Conservation (phyloP, 352 stramenopile genomes). For the Pythium aquatile region DNA sequence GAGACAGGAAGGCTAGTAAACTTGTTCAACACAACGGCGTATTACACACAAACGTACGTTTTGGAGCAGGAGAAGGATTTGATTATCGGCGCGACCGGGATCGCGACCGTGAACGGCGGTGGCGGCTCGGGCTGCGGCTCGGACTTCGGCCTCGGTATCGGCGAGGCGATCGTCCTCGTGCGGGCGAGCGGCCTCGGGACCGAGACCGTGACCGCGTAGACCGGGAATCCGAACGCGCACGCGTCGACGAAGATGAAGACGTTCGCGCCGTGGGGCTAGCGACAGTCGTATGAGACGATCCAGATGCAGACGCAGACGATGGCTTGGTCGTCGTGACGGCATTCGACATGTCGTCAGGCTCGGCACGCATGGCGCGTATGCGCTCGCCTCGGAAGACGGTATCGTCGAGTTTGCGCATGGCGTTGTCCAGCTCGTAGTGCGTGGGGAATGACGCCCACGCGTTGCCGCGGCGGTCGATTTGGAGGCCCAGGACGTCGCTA, state of each 20-base stretch:
- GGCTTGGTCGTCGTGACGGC: background rate
- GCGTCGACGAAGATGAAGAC: conserved; percentile 15
- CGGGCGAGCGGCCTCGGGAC: conserved; percentile 28
- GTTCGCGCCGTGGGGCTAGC: conserved; percentile 13
- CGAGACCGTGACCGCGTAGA: conserved; percentile 24
- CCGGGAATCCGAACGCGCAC: conserved; percentile 27
- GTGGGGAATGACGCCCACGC: conserved; percentile 68
- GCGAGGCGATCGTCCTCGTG: conserved; percentile 35
- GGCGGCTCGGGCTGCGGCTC: conserved; percentile 25
- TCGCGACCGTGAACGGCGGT: conserved; percentile 34
- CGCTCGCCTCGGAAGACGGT: conserved; percentile 45
- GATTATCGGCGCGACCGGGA: background rate
- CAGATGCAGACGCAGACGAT: background rate
- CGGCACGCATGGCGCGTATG: conserved; percentile 34
- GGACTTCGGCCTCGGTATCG: conserved; percentile 27
- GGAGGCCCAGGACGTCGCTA: conserved; percentile 59
- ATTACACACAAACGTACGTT: too few species aligned
- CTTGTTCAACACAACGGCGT: too few species aligned
- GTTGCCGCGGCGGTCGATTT: conserved; percentile 66
- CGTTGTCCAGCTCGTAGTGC: conserved; percentile 50
- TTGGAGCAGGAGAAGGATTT: background rate
- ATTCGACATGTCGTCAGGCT: background rate
- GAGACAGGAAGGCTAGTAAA: background rate
- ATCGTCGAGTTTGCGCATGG: conserved; percentile 52
- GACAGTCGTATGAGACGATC: background rate